Percentiles rank a stretch among this genome's conserved stretches.
Conservation (phyloP, 176 grass and related monocot genomes). For the Tillandsia leiboldiana region DNA sequence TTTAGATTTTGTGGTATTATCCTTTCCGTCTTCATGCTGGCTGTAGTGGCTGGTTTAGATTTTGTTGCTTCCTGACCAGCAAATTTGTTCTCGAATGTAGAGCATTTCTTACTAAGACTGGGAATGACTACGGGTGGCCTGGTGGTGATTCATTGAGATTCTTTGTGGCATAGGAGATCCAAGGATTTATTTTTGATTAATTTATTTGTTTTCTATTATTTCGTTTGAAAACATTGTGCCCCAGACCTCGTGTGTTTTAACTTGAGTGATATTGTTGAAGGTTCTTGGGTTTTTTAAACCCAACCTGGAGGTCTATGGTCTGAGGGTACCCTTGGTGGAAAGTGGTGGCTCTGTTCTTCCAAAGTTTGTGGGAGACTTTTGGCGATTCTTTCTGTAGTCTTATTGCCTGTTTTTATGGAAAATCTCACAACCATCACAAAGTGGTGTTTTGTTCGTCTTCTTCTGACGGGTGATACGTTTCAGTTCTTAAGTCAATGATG, state of each 20-base stretch:
- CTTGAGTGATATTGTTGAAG: conserved; percentile 99
- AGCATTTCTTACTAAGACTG: too few species aligned
- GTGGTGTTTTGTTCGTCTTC: conserved; percentile 3
- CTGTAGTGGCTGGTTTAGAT: too few species aligned
- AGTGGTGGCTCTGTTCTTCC: conserved; percentile 67
- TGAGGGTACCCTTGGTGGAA: conserved; percentile 88
- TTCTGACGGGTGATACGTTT: conserved; percentile 49
- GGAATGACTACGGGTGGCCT: not conserved
- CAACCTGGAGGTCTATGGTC: conserved; percentile 82
- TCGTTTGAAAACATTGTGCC: conserved; percentile 35
- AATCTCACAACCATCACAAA: conserved; percentile 24
- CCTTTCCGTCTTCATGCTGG: too few species aligned
- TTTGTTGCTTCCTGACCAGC: too few species aligned
- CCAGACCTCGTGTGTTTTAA: conserved; percentile 55
- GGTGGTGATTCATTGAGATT: not conserved
- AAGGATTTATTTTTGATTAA: not conserved
- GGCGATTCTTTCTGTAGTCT: conserved; percentile 93
- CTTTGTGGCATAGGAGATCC: not conserved
- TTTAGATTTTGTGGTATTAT: too few species aligned
- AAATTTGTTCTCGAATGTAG: too few species aligned
- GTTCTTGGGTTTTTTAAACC: conserved; percentile 86
- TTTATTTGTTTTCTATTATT: conserved; percentile 7
- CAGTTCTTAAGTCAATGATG: conserved; percentile 34
- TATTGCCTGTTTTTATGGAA: conserved; percentile 63
- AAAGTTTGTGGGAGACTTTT: conserved; percentile 83